These are phyloP conservation scores for Desmodesmus armatus DNA, from an alignment of 139 green algal genomes.

Conservation along the genomic window DNA sequence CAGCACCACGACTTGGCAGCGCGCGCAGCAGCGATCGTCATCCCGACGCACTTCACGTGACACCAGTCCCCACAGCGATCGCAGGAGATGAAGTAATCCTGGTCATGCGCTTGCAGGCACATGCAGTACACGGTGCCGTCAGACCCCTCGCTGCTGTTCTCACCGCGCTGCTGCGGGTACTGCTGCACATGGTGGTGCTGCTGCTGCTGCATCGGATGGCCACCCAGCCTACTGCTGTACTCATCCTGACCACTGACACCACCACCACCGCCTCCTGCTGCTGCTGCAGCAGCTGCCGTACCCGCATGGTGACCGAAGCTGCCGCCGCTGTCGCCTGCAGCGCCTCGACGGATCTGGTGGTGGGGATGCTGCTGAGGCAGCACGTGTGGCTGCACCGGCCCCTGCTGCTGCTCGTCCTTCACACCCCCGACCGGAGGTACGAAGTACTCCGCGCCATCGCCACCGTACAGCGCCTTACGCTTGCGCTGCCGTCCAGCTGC, in stretches of 20 bases:
- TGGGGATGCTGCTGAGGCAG: background rate
- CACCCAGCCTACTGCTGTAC: background rate
- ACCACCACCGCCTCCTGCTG: too few species aligned
- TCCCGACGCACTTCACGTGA: slow-evolving; percentile 66
- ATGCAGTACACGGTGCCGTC: slow-evolving; percentile 68
- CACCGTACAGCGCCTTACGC: slow-evolving; percentile 21
- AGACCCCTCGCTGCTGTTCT: background rate
- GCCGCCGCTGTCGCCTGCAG: too few species aligned
- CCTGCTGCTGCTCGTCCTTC: too few species aligned
- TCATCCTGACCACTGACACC: background rate
- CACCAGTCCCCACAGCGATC: slow-evolving; percentile 81
- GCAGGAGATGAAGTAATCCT: slow-evolving; percentile 68
- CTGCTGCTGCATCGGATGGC: background rate
- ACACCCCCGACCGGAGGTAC: background rate
- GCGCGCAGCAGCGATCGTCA: slow-evolving; percentile 48
- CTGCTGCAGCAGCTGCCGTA: background rate
- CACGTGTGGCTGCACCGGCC: background rate
- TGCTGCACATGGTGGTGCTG: background rate
- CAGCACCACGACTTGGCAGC: slow-evolving; percentile 64
- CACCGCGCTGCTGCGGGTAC: background rate
- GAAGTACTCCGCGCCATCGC: background rate
- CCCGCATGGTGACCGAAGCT: too few species aligned
- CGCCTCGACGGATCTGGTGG: background rate
- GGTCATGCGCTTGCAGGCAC: slow-evolving; percentile 67
- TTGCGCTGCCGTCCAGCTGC: slow-evolving; percentile 28